These are phyloP conservation scores for Clitopilus hobsonii DNA, from an alignment of 768 basidiomycete species.

Conservation along the genomic window DNA sequence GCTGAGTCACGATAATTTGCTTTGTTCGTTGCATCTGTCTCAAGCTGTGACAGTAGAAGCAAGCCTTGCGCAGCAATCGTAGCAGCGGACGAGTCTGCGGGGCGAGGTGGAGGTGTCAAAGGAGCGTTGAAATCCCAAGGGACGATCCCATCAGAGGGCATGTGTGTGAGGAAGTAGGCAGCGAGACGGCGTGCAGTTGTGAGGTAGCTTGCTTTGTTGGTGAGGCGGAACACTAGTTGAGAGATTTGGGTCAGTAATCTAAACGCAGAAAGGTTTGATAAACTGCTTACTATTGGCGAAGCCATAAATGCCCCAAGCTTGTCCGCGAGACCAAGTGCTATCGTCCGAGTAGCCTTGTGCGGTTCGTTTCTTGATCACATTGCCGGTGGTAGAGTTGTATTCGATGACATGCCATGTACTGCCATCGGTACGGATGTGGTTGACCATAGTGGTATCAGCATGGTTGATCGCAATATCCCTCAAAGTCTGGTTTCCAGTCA, in stretches of 20 bases:
- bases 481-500: slow-evolving; percentile 57
- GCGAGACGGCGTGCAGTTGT: slow-evolving; percentile 57
- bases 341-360: slow-evolving; percentile 58
- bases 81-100: slow-evolving; percentile 69
- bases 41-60: slow-evolving; percentile 46
- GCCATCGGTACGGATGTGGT: slow-evolving; percentile 67
- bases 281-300: slow-evolving; percentile 57
- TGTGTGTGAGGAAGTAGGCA: slow-evolving; percentile 51
- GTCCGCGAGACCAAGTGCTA: slow-evolving; percentile 73
- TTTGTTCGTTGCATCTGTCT: slow-evolving; percentile 26
- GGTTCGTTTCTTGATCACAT: slow-evolving; percentile 51
- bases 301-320: slow-evolving; percentile 69
- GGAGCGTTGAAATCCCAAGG: slow-evolving; percentile 81
- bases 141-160: slow-evolving; percentile 59
- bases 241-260: not conserved
- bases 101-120: slow-evolving; percentile 41
- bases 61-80: slow-evolving; percentile 58
- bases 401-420: slow-evolving; percentile 60
- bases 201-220: slow-evolving; percentile 46
- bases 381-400: slow-evolving; percentile 62
- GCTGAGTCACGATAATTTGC: slow-evolving; percentile 45
- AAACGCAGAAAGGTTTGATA: not conserved
- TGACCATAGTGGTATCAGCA: slow-evolving; percentile 60
- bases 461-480: slow-evolving; percentile 58
- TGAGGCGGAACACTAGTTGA: slow-evolving; percentile 53